Conservation (phyloP, 2,329 filamentous ascomycete genomes). For the Waltergamsia citrina region DNA sequence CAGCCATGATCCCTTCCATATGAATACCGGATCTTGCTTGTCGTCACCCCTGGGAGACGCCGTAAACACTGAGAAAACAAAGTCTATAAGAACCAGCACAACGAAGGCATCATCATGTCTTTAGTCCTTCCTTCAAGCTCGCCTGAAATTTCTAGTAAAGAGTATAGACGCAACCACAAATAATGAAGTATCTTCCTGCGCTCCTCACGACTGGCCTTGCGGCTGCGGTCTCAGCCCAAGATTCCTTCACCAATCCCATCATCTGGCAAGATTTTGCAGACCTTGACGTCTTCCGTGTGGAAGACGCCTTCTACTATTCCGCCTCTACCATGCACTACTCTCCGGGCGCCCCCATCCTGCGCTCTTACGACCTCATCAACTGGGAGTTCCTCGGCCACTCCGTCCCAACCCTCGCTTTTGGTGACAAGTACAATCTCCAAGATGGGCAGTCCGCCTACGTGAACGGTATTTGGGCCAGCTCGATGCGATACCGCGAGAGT, state of each 20-base stretch:
- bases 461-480: slow-evolving; percentile 31
- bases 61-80: not conserved
- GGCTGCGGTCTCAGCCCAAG: slow-evolving; percentile 2
- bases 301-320: slow-evolving; percentile 27
- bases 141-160: too few species aligned
- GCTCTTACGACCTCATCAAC: slow-evolving; percentile 44
- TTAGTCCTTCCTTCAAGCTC: not conserved
- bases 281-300: slow-evolving; percentile 39
- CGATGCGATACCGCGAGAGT: slow-evolving; percentile 36
- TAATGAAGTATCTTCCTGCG: too few species aligned
- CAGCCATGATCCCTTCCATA: too few species aligned
- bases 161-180: too few species aligned
- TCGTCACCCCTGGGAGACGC: not conserved
- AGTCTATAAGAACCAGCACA: not conserved
- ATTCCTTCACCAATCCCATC: slow-evolving; percentile 35
- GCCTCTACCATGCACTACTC: slow-evolving; percentile 47
- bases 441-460: slow-evolving; percentile 34
- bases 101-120: not conserved
- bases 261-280: slow-evolving; percentile 47
- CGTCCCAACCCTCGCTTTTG: slow-evolving; percentile 34
- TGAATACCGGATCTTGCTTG: not conserved
- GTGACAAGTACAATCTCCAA: slow-evolving; percentile 33
- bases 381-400: slow-evolving; percentile 37
- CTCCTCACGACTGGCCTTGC: too few species aligned
- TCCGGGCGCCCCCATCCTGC: slow-evolving; percentile 45